Percentiles rank a stretch among this genome's conserved stretches.
These are phyloP conservation scores for Pyrenophora teres DNA, from an alignment of 2,329 filamentous ascomycete species.

Conservation along the genomic window DNA sequence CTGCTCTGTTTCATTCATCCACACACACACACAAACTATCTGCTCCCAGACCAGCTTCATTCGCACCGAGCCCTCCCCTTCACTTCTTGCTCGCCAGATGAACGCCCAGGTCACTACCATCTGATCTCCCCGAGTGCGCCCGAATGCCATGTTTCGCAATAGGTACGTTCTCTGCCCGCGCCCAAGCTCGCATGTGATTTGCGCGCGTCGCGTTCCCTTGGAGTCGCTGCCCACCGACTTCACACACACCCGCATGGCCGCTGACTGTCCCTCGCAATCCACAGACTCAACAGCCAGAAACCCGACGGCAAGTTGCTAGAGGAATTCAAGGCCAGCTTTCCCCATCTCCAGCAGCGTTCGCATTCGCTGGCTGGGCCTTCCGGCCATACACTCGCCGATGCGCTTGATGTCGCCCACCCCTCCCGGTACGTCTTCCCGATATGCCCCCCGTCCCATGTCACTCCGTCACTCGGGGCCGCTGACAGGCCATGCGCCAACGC, in stretches of 20 bases:
- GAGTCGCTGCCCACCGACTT: not conserved
- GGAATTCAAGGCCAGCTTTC: slow-evolving; percentile 82
- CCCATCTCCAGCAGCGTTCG: slow-evolving; percentile 62
- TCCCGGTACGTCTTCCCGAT: slow-evolving; percentile 48
- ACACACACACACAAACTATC: too few species aligned
- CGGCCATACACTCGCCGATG: slow-evolving; percentile 55
- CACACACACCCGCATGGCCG: not conserved
- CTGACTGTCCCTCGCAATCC: slow-evolving; percentile 18
- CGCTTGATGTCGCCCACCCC: slow-evolving; percentile 53
- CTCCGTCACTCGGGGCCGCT: not conserved
- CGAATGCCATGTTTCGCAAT: slow-evolving; percentile 51
- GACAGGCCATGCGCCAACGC: not conserved
- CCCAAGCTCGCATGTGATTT: slow-evolving; percentile 23
- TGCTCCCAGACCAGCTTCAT: slow-evolving; percentile 11
- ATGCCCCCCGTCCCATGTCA: slow-evolving; percentile 9
- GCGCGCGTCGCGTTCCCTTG: slow-evolving; percentile 33
- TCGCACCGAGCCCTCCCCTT: not conserved
- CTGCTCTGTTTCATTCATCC: slow-evolving; percentile 44
- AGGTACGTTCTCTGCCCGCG: slow-evolving; percentile 46
- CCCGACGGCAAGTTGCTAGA: slow-evolving; percentile 82
- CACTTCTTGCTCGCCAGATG: slow-evolving; percentile 2
- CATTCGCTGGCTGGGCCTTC: slow-evolving; percentile 49
- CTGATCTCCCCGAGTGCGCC: slow-evolving; percentile 11
- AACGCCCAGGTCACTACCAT: not conserved
- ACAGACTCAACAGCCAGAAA: slow-evolving; percentile 79